A percentile compares a stretch with the other conserved stretches of the same genome.
These are phyloP conservation scores for Globisporangium takayamanum DNA, from an alignment of 352 stramenopile genomes.

Conservation along the genomic window DNA sequence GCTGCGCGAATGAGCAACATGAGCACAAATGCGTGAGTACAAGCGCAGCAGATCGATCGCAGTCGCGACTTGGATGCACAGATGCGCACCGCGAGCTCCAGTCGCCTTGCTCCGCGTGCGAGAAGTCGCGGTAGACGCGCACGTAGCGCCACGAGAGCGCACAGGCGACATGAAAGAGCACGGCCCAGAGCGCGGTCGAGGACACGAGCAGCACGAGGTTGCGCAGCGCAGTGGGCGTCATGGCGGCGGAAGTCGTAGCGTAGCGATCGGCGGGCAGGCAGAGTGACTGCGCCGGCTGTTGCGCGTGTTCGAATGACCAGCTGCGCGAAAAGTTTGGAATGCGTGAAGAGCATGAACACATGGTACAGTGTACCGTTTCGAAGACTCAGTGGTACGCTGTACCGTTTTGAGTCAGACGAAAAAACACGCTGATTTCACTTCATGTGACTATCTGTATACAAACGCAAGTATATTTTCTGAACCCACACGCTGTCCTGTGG, in stretches of 20 bases:
- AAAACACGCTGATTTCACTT: too few species aligned
- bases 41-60: background rate
- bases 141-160: constrained; percentile 49
- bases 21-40: background rate
- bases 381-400: too few species aligned
- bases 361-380: too few species aligned
- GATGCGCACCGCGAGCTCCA: constrained; percentile 66
- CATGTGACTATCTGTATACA: too few species aligned
- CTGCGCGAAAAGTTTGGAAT: too few species aligned
- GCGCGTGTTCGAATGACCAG: constrained; percentile 4
- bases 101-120: constrained; percentile 57
- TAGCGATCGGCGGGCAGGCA: background rate
- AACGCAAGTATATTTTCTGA: too few species aligned
- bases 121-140: constrained; percentile 66
- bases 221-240: constrained; percentile 7
- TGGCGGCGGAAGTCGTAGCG: background rate
- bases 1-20: constrained; percentile 20
- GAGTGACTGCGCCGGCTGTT: background rate
- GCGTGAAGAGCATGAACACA: too few species aligned
- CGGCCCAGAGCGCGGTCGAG: constrained; percentile 51
- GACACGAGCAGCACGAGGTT: constrained; percentile 41
- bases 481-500: too few species aligned
- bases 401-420: too few species aligned
- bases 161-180: constrained; percentile 44
- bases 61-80: background rate